phyloP scores from a whole-genome alignment of 306 rosid species.

The Acacia crassicarpa region DNA sequence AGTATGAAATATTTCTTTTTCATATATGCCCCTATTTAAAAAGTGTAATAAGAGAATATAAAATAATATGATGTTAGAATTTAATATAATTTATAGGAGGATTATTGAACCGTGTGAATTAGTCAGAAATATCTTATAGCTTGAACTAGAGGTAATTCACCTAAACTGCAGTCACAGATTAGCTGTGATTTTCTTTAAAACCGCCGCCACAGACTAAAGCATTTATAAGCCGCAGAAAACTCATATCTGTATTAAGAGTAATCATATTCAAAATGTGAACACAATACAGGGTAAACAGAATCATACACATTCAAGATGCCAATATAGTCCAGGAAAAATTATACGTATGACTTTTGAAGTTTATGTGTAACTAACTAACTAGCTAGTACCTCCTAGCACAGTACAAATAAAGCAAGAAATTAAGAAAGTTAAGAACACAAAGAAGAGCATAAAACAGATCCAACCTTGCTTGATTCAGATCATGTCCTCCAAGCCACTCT shows the following conservation, averaged over 20 bases:
- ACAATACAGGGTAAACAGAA: too few species aligned
- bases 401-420: slow-evolving; percentile 30
- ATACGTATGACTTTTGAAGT: too few species aligned
- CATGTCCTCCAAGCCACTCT: slow-evolving; percentile 40
- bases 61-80: too few species aligned
- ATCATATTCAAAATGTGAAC: too few species aligned
- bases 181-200: background rate
- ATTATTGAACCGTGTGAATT: too few species aligned
- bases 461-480: slow-evolving; percentile 38
- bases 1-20: too few species aligned
- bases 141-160: background rate
- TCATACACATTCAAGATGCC: background rate
- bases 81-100: too few species aligned
- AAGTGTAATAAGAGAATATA: too few species aligned
- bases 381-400: slow-evolving; percentile 34
- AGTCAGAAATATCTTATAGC: too few species aligned
- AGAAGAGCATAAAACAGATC: slow-evolving; percentile 48
- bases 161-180: background rate
- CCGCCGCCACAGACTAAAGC: background rate
- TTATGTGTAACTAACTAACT: background rate
- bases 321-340: background rate
- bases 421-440: slow-evolving; percentile 16
- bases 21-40: too few species aligned
- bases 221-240: too few species aligned
- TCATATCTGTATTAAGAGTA: background rate